phyloP scores from a whole-genome alignment of 192 early-diverging fungal species.

The Chytriomyces sp. region DNA sequence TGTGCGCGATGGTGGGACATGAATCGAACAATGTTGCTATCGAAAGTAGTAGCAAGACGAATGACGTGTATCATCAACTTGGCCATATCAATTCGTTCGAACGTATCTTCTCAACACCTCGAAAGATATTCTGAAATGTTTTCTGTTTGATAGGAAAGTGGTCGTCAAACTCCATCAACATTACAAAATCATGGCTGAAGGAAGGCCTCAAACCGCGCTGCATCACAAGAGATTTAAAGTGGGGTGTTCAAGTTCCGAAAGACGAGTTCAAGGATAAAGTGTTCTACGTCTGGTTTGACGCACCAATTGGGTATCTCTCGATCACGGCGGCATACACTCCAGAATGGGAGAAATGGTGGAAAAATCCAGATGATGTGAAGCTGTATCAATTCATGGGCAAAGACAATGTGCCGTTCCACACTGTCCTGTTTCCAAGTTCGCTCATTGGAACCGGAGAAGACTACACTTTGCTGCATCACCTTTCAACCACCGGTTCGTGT shows the following conservation, averaged over 20 bases:
- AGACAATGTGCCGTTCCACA: constrained; percentile 99
- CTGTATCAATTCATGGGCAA: constrained; percentile 99
- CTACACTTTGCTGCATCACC: constrained; percentile 92
- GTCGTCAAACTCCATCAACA: constrained; percentile 84
- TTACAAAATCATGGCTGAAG: constrained; percentile 92
- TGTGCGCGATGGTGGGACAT: background rate
- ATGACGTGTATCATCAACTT: too few species aligned
- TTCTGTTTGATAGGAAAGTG: constrained; percentile 61
- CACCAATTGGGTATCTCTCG: constrained; percentile 95
- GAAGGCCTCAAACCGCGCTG: constrained; percentile 91
- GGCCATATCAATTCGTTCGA: too few species aligned
- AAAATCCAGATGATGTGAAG: constrained; percentile 93
- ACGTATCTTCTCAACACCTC: too few species aligned
- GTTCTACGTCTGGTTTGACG: constrained; percentile 99
- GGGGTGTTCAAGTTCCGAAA: constrained; percentile 94
- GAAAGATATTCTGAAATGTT: too few species aligned
- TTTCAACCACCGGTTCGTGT: constrained; percentile 81
- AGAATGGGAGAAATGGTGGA: constrained; percentile 99
- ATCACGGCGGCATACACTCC: constrained; percentile 95
- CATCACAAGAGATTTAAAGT: constrained; percentile 98
- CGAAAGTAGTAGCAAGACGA: too few species aligned
- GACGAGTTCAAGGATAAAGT: constrained; percentile 87
- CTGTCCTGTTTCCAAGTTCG: constrained; percentile 92
- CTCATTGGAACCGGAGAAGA: constrained; percentile 85
- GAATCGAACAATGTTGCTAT: too few species aligned